A percentile compares a stretch with the other conserved stretches of the same genome.
These are phyloP conservation scores for Hylodesmum podocarpum DNA, from an alignment of 306 rosid genomes.

Conservation along the genomic window DNA sequence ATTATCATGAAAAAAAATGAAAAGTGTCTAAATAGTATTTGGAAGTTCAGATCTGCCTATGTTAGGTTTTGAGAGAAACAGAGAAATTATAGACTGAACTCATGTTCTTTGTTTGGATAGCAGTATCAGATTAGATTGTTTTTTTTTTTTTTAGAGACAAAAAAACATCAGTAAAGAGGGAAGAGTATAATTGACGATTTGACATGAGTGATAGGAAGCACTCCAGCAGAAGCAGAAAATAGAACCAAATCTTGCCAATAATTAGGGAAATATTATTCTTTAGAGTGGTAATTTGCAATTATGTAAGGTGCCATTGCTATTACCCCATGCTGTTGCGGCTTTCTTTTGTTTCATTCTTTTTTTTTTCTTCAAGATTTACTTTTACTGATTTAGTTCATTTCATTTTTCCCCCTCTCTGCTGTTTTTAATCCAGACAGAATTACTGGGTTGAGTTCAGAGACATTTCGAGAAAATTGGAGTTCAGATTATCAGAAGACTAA, in stretches of 20 bases:
- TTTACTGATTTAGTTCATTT: background rate
- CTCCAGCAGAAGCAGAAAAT: background rate
- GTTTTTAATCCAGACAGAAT: conserved; percentile 64
- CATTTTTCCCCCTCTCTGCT: background rate
- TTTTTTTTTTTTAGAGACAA: background rate
- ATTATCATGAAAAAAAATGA: too few relatives aligned
- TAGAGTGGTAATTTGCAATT: background rate
- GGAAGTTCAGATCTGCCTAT: background rate
- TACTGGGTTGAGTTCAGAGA: conserved; percentile 71
- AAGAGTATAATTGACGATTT: background rate
- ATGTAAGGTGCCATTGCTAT: background rate
- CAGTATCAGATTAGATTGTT: background rate
- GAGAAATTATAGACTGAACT: too few relatives aligned
- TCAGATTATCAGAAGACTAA: conserved; percentile 85
- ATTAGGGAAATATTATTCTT: conserved; percentile 2
- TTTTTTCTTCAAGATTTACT: background rate
- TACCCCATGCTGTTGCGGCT: conserved; percentile 1
- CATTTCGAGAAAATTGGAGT: conserved; percentile 80
- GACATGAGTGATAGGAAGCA: background rate
- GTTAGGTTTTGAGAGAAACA: too few relatives aligned
- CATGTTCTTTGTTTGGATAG: background rate
- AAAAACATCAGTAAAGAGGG: background rate
- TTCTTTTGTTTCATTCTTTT: background rate
- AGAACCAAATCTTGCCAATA: conserved; percentile 10
- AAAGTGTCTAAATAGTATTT: background rate